phyloP scores from a whole-genome alignment of 306 rosid genomes.

The Citrullus mucosospermus region DNA sequence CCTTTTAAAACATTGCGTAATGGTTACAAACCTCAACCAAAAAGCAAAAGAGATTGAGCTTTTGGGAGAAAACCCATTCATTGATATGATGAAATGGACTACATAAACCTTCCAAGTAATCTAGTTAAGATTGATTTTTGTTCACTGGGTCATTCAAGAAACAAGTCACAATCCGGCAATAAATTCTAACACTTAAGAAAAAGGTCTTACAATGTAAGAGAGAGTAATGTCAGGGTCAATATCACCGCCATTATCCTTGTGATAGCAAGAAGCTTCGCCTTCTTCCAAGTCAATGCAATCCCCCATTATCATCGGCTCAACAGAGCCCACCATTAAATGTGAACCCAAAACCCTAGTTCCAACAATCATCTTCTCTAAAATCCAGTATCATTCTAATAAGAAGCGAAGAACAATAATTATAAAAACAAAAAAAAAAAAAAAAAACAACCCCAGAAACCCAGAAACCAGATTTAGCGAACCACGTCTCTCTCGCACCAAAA shows the following conservation, averaged over 20 bases:
- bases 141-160: not conserved
- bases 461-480: conserved; percentile 22
- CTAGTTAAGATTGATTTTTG: not conserved
- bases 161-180: not conserved
- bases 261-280: conserved; percentile 59
- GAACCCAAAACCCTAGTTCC: conserved; percentile 19
- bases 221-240: conserved; percentile 43
- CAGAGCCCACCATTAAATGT: conserved; percentile 21
- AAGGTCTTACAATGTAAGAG: conserved; percentile 70
- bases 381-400: conserved; percentile 52
- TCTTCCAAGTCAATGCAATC: conserved; percentile 50
- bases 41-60: not conserved
- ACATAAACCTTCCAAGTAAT: not conserved
- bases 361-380: conserved; percentile 46
- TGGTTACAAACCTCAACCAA: not conserved
- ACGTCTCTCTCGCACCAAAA: conserved; percentile 12
- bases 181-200: conserved; percentile 10
- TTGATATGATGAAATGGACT: too few relatives aligned
- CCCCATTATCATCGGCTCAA: conserved; percentile 13
- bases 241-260: conserved; percentile 32
- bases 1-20: too few relatives aligned
- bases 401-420: conserved; percentile 6
- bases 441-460: conserved; percentile 10
- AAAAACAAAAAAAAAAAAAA: not conserved
- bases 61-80: not conserved